Base-by-base conservation (phyloP, 331 rosid genomes). In the Cucumis variabilis region DNA sequence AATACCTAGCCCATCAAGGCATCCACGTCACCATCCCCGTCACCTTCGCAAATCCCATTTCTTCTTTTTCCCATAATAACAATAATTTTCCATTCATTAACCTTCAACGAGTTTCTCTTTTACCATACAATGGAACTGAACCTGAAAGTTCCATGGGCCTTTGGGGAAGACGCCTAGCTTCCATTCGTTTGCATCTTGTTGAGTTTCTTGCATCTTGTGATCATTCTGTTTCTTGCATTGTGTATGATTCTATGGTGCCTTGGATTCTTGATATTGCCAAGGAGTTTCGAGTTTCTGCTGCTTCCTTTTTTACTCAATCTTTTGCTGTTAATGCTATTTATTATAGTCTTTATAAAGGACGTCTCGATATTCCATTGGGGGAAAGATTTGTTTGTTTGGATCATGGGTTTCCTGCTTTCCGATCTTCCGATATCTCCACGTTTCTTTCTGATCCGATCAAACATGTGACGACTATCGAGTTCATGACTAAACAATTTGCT, bases 191-290 rank as follows among this genome's bases (percentile, higher is more conserved):
- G 96, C 14, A 92, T 11, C 86, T 96, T 0, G 91, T 94, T 0
- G 63, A 90, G 9, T 83, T 96, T 17, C 4, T 96, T 2, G 27
- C 87, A 91, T 0, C 87, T 0, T 91, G 91, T 94, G 95, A 0
- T 90, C 91, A 86, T 44, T 92, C 96, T 0, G 88, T 96, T 5
- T 88, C 81, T 1, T 96, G 98, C 87, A 69, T 96, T 20, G 96
- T 96, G 1, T 96, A 91, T 13, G 98, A 94, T 78, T 90, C 98
- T 0, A 92, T 93, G 51, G 67, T 96, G 0, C 94, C 98, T 0
- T 96, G 97, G 97, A 94, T 91, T 13, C 95, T 94, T 13, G 95
- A 92, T 9, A 93, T 94, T 53, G 96, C 93, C 0, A 92, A 19
- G 19, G 0, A 79, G 68, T 17, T 79, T 79, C 25, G 84, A 10